Evolutionary conservation across 176 grass and related monocot species (phyloP).

Genomic region (Avena atlantica): DNA sequence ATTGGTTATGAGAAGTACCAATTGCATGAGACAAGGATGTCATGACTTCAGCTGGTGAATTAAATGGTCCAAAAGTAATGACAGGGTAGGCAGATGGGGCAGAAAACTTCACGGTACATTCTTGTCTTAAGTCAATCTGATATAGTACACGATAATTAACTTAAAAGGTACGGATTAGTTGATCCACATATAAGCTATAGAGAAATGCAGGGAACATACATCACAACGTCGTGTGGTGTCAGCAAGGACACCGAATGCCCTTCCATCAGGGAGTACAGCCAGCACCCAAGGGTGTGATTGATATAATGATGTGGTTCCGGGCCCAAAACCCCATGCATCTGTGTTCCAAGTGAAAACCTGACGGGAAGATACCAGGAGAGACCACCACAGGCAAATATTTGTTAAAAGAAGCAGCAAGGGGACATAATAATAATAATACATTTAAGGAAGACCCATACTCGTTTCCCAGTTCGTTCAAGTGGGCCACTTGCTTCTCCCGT

Average conservation of each 20-base stretch:
- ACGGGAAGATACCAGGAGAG: slow-evolving; percentile 14
- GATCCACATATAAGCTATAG: slow-evolving; percentile 3
- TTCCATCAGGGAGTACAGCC: slow-evolving; percentile 86
- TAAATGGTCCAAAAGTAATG: slow-evolving; percentile 85
- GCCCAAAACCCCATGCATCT: slow-evolving; percentile 85
- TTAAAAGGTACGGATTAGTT: background rate
- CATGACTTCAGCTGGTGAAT: slow-evolving; percentile 73
- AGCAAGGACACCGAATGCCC: slow-evolving; percentile 80
- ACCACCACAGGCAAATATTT: background rate
- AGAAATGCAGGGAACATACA: slow-evolving; percentile 48
- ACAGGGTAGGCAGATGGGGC: slow-evolving; percentile 68
- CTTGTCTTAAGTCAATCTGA: slow-evolving; percentile 84
- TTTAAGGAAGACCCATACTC: slow-evolving; percentile 56
- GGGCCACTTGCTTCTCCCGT: slow-evolving; percentile 92
- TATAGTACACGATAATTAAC: background rate
- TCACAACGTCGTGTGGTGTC: slow-evolving; percentile 86
- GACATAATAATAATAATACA: slow-evolving; percentile 15
- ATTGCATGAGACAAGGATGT: slow-evolving; percentile 80
- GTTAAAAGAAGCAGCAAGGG: background rate
- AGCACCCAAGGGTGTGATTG: slow-evolving; percentile 97
- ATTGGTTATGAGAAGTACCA: slow-evolving; percentile 58
- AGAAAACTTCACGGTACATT: slow-evolving; percentile 65
- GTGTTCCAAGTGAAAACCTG: slow-evolving; percentile 99
- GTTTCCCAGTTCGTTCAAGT: slow-evolving; percentile 91
- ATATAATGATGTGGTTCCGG: slow-evolving; percentile 86